Percentiles rank a stretch among this genome's conserved stretches.
Evolutionary conservation across 2,329 filamentous ascomycete genomes (phyloP).

Genomic region (Parastagonospora nodorum): DNA sequence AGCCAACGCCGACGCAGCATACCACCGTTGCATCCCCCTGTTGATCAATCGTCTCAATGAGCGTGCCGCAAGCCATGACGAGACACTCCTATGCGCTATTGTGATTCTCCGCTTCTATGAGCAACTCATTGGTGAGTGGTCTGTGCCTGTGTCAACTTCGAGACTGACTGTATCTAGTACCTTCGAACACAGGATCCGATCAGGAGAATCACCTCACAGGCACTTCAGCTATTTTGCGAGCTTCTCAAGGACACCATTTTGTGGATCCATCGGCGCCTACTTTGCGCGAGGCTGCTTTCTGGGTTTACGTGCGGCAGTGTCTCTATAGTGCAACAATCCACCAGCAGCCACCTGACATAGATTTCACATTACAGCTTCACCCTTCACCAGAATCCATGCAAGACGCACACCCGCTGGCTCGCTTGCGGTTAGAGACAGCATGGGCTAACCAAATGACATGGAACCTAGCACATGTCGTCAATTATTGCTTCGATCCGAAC

Average conservation of each 20-base stretch:
- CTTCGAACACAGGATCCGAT: constrained; percentile 34
- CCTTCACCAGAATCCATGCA: constrained; percentile 27
- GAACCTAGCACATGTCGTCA: constrained; percentile 35
- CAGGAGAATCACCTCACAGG: constrained; percentile 36
- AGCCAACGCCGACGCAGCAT: constrained; percentile 25
- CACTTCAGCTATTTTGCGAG: constrained; percentile 36
- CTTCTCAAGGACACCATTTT: constrained; percentile 30
- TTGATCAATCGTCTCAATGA: constrained; percentile 36
- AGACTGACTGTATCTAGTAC: constrained; percentile 12
- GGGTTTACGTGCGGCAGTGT: constrained; percentile 42
- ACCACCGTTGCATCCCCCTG: constrained; percentile 36
- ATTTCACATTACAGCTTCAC: constrained; percentile 32
- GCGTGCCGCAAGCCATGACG: constrained; percentile 32
- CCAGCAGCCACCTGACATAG: constrained; percentile 36
- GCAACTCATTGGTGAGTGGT: constrained; percentile 31
- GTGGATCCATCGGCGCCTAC: constrained; percentile 41
- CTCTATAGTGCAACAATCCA: constrained; percentile 41
- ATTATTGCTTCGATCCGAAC: constrained; percentile 35
- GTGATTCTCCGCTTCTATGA: constrained; percentile 41
- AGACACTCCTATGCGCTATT: constrained; percentile 36
- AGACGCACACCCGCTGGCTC: constrained; percentile 30
- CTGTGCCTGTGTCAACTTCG: neutral
- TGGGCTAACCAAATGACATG: constrained; percentile 43
- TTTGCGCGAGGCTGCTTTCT: constrained; percentile 39
- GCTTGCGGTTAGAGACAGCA: constrained; percentile 34